Evolutionary conservation across 352 stramenopile species (phyloP).

Genomic region (Globisporangium viniferum): DNA sequence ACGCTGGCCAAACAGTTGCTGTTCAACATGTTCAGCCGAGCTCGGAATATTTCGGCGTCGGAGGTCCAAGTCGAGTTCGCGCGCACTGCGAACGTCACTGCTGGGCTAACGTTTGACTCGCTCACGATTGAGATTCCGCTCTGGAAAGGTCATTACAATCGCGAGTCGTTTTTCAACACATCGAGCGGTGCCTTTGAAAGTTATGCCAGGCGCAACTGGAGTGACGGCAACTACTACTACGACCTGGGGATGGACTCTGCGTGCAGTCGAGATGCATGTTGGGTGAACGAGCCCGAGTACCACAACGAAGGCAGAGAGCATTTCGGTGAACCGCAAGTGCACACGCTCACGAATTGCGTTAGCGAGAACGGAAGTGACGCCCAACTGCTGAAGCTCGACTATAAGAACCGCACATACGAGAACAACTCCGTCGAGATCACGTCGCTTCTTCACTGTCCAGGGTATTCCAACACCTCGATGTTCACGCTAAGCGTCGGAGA

Average conservation of each 20-base stretch:
- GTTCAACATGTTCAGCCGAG: not conserved
- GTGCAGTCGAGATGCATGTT: not conserved
- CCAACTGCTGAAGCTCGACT: not conserved
- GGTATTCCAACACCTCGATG: not conserved
- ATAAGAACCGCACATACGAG: too few relatives aligned
- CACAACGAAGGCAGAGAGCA: too few relatives aligned
- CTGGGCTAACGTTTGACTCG: not conserved
- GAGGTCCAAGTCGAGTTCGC: slow-evolving; percentile 1
- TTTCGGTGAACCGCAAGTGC: not conserved
- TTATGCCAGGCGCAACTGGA: too few relatives aligned
- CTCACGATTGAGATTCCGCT: slow-evolving; percentile 8
- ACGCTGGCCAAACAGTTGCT: not conserved
- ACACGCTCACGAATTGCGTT: not conserved
- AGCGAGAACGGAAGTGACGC: not conserved
- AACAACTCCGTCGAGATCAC: too few relatives aligned
- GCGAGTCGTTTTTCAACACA: too few relatives aligned
- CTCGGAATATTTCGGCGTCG: not conserved
- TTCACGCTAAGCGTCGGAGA: not conserved
- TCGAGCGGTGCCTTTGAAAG: not conserved
- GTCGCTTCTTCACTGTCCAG: not conserved
- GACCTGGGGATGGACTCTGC: not conserved
- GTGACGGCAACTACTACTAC: slow-evolving; percentile 1
- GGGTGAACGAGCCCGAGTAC: not conserved
- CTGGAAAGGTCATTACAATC: not conserved
- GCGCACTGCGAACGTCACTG: not conserved